A percentile compares a stretch with the other conserved stretches of the same genome.
phyloP scores from a whole-genome alignment of 192 early-diverging fungal species.

The Chytriomyces confervae region DNA sequence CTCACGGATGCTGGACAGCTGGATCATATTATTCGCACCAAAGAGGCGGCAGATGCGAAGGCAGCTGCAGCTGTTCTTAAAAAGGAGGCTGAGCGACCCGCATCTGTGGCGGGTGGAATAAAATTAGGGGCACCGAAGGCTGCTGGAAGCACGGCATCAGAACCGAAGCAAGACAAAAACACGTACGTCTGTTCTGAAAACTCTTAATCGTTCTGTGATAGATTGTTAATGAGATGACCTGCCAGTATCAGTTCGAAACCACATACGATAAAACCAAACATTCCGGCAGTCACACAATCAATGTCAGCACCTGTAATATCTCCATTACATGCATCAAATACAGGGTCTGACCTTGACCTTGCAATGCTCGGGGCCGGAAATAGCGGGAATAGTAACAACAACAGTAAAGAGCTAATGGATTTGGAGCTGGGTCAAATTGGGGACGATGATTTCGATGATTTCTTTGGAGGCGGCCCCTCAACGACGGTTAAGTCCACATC shows the following conservation, averaged over 20 bases:
- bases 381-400: neutral
- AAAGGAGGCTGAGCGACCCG: neutral
- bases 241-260: neutral
- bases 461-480: neutral
- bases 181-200: neutral
- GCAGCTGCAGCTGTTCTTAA: neutral
- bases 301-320: no score
- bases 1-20: conserved; percentile 4
- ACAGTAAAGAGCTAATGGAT: neutral
- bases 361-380: neutral
- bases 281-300: neutral
- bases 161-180: neutral
- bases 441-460: conserved; percentile 22
- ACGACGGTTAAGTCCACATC: neutral
- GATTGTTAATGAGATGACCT: neutral
- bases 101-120: neutral
- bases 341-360: conserved; percentile 19
- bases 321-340: neutral
- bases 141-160: neutral
- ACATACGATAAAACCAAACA: neutral
- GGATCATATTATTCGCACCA: conserved; percentile 6
- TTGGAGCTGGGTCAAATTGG: conserved; percentile 27
- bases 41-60: neutral
- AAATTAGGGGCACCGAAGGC: neutral
- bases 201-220: neutral